phyloP scores from a whole-genome alignment of 768 basidiomycete species.

The Tulasnella sp. region DNA sequence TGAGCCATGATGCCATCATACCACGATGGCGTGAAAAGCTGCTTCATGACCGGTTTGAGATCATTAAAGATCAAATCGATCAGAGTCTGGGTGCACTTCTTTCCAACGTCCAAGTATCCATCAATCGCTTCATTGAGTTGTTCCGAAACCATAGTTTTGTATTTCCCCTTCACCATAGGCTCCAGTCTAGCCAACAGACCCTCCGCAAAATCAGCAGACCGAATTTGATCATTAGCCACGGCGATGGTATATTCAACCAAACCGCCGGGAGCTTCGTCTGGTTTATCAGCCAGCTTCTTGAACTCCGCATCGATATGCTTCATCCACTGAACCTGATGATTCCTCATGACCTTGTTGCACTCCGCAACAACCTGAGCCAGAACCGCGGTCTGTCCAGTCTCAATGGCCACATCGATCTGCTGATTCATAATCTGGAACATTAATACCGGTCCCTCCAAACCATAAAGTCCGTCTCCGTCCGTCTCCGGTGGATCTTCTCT shows the following conservation, averaged over 20 bases:
- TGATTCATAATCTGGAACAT: slow-evolving; percentile 98
- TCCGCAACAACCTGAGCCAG: slow-evolving; percentile 84
- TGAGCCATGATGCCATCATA: slow-evolving; percentile 81
- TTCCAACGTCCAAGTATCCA: slow-evolving; percentile 95
- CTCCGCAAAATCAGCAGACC: slow-evolving; percentile 88
- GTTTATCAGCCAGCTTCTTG: slow-evolving; percentile 77
- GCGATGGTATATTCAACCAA: slow-evolving; percentile 94
- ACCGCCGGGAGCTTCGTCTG: slow-evolving; percentile 75
- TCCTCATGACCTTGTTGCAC: slow-evolving; percentile 75
- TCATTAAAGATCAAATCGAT: slow-evolving; percentile 95
- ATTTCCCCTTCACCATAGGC: slow-evolving; percentile 86
- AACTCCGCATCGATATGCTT: slow-evolving; percentile 70
- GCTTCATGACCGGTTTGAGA: slow-evolving; percentile 72
- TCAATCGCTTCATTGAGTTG: slow-evolving; percentile 92
- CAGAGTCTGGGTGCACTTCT: slow-evolving; percentile 88
- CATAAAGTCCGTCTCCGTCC: slow-evolving; percentile 79
- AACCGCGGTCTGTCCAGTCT: slow-evolving; percentile 90
- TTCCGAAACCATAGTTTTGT: slow-evolving; percentile 67
- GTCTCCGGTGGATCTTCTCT: slow-evolving; percentile 79
- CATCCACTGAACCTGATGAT: slow-evolving; percentile 79
- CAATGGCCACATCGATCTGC: slow-evolving; percentile 86
- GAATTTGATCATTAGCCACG: slow-evolving; percentile 94
- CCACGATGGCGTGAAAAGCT: slow-evolving; percentile 73
- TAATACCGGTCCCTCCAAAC: slow-evolving; percentile 84
- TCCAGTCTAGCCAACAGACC: slow-evolving; percentile 74